A percentile compares a stretch with the other conserved stretches of the same genome.
phyloP scores from a whole-genome alignment of 73 alveolate species.

The Paramecium caudatum region DNA sequence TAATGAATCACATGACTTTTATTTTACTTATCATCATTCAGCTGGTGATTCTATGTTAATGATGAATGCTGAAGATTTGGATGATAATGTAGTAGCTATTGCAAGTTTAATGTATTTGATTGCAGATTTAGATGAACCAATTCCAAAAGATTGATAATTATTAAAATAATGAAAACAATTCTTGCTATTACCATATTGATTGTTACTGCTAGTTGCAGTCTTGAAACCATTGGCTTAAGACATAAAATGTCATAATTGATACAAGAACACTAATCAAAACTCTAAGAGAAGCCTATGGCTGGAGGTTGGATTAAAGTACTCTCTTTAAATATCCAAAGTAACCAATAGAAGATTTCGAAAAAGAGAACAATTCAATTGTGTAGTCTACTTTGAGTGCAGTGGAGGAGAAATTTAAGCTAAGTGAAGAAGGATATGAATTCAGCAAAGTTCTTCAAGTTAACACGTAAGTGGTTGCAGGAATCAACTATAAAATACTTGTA shows the following conservation, averaged over 20 bases:
- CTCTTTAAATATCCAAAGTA: background rate
- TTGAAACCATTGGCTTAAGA: constrained; percentile 37
- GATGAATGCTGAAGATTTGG: constrained; percentile 75
- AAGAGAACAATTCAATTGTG: background rate
- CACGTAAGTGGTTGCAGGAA: constrained; percentile 15
- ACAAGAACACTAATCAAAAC: background rate
- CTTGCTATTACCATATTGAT: background rate
- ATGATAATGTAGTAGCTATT: constrained; percentile 75
- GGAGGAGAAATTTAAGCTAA: background rate
- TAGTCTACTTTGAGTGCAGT: background rate
- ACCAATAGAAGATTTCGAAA: background rate
- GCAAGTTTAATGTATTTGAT: constrained; percentile 69
- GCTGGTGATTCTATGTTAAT: constrained; percentile 77
- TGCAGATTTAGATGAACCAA: constrained; percentile 62
- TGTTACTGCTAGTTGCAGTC: constrained; percentile 12
- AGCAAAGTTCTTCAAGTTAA: constrained; percentile 9
- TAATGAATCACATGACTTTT: constrained; percentile 65
- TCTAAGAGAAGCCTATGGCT: background rate
- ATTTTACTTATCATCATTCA: constrained; percentile 75
- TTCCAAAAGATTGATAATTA: constrained; percentile 15
- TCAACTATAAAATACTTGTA: constrained; percentile 1
- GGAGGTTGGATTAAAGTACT: constrained; percentile 39
- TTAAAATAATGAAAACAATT: background rate
- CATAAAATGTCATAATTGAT: constrained; percentile 1
- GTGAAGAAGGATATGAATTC: background rate